Percentiles rank a stretch among this genome's conserved stretches.
Conservation (phyloP, 345 rosid species). For the Lepidium aucheri region DNA sequence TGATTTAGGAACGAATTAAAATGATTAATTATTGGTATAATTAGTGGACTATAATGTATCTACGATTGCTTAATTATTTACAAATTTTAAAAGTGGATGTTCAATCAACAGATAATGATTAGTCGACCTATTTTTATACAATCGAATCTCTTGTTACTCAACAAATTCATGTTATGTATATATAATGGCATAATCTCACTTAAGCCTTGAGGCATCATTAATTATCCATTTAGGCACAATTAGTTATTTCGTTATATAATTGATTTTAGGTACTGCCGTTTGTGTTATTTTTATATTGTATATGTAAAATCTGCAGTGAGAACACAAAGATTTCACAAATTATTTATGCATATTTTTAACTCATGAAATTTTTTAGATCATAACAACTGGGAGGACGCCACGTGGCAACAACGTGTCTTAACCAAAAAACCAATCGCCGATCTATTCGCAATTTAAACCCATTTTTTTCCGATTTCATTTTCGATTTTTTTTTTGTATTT, state of each 20-base stretch:
- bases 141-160: not conserved
- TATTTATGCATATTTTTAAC: not conserved
- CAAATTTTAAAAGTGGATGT: not conserved
- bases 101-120: constrained; percentile 1
- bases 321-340: not conserved
- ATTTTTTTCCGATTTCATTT: not conserved
- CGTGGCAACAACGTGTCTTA: constrained; percentile 13
- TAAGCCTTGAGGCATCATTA: not conserved
- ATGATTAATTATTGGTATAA: not conserved
- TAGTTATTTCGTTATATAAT: not conserved
- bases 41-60: constrained; percentile 15
- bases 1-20: not conserved
- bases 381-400: not conserved
- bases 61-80: not conserved
- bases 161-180: not conserved
- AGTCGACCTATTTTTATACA: not conserved
- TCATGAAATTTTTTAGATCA: not conserved
- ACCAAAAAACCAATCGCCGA: not conserved
- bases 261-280: not conserved
- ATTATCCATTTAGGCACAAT: not conserved
- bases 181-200: constrained; percentile 4
- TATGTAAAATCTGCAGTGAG: not conserved
- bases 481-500: no score
- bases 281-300: not conserved
- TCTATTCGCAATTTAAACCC: constrained; percentile 10